Evolutionary conservation across 805 yeast species (phyloP).

Genomic region (Wickerhamomyces ciferrii): DNA sequence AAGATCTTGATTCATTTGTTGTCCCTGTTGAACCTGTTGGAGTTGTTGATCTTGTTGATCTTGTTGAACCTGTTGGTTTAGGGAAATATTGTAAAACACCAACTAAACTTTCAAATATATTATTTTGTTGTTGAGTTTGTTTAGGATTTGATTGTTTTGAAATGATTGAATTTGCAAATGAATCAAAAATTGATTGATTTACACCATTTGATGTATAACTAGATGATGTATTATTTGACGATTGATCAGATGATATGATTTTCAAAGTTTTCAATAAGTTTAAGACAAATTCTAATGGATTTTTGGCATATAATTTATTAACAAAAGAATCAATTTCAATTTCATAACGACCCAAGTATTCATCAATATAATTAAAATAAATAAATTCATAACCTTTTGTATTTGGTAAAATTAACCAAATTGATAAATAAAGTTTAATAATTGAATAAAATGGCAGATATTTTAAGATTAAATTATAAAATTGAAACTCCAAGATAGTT

Average conservation of each 20-base stretch:
- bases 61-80: too few species aligned
- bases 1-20: background rate
- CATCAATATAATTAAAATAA: conserved; percentile 31
- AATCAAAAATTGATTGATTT: background rate
- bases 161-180: background rate
- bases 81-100: background rate
- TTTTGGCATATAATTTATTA: conserved; percentile 4
- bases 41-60: background rate
- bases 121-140: background rate
- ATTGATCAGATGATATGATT: background rate
- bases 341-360: conserved; percentile 32
- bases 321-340: conserved; percentile 23
- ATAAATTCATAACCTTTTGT: conserved; percentile 39
- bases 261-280: background rate
- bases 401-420: conserved; percentile 59
- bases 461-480: conserved; percentile 35
- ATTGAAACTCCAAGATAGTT: conserved; percentile 31
- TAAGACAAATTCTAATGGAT: conserved; percentile 1
- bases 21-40: too few species aligned
- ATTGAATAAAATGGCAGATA: conserved; percentile 53
- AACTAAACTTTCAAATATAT: background rate
- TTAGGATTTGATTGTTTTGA: background rate
- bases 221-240: too few species aligned
- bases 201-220: background rate
- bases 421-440: conserved; percentile 38